These are phyloP conservation scores for Ploettnerulaceae sp. DNA, from an alignment of 2,329 filamentous ascomycete species.

Conservation along the genomic window DNA sequence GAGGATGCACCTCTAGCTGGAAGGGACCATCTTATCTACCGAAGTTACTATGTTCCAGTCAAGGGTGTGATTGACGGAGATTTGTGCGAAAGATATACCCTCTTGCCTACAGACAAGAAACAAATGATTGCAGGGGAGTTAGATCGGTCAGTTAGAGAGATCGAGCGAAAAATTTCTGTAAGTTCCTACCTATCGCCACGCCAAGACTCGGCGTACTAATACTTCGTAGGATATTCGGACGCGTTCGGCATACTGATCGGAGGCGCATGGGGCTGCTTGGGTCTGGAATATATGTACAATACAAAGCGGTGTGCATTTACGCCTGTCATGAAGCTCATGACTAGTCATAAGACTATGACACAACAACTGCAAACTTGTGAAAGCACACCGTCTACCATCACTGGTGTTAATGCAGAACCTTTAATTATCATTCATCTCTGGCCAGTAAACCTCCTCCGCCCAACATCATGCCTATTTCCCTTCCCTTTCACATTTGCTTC, in stretches of 20 bases:
- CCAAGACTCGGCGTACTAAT: no score
- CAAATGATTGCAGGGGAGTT: conserved; percentile 91
- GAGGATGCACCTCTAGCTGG: conserved; percentile 87
- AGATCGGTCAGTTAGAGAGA: conserved; percentile 84
- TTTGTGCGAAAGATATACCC: conserved; percentile 84
- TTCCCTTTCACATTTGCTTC: conserved; percentile 44
- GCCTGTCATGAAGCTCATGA: conserved; percentile 22
- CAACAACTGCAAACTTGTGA: conserved; percentile 12
- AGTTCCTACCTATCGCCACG: conserved; percentile 34
- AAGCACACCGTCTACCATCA: conserved; percentile 2
- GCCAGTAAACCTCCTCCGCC: conserved; percentile 30
- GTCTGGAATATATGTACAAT: conserved; percentile 23
- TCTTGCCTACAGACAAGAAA: conserved; percentile 84
- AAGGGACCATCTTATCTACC: conserved; percentile 91
- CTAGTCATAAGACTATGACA: conserved; percentile 17
- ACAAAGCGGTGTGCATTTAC: conserved; percentile 14
- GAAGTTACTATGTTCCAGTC: conserved; percentile 91
- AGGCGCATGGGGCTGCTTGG: conserved; percentile 6
- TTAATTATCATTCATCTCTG: conserved; percentile 20
- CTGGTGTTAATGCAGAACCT: conserved; percentile 1
- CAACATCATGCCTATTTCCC: conserved; percentile 32
- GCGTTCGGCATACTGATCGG: conserved; percentile 46
- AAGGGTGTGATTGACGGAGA: conserved; percentile 98
- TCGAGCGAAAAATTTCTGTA: conserved; percentile 89
- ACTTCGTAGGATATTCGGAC: conserved; percentile 49